Evolutionary conservation across 345 rosid species (phyloP), one percentile per base, ranked within the genome.

Genomic region (Citrus medica): DNA sequence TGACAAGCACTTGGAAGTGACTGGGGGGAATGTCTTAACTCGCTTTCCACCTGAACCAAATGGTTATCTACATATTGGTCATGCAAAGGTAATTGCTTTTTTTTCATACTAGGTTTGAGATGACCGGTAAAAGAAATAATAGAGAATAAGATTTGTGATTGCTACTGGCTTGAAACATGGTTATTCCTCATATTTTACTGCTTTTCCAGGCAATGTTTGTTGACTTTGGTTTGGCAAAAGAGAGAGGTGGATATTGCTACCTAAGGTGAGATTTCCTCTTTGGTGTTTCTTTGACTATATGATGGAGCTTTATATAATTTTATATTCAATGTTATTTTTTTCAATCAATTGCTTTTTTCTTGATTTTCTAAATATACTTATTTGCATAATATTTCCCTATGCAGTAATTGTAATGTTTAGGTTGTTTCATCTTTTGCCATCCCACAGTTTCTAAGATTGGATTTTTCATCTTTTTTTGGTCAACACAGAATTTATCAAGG

Each of bases 11-110:
- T 85, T 97, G 83, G 88, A 85, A 81, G 83, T 79, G 73, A 94
- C 98, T 22, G 93, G 91, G 13, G 90, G 97, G 21, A 94, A 89
- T 78, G 92, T 97, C 75, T 87, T 87, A 71, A 90, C 96, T 9
- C 94, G 97, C 68, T 97, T 94, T 60, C 98, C 98, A 10, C 99
- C 98, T 61, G 98, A 97, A 85, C 98, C 98, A 81, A 97, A 97
- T 91, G 99, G 99, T 37, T 94, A 94, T 88, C 89, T 94, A 35
- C 99, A 97, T 79, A 97, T 97, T 80, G 99, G 98, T 67, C 99
- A 94, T 88, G 98, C 99, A 32, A 97, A 94, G 95, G 99, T 94
- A 88, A 82, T 67, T 64, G 48, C 7, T 64, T 32, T 75, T 46
- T 42, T 6, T 77, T 38, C 9, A 12, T 35, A 30, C 51, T 27